Base-by-base conservation (phyloP, 2,329 filamentous ascomycete species). In the Ophiocordyceps polyrhachis-furcata region DNA sequence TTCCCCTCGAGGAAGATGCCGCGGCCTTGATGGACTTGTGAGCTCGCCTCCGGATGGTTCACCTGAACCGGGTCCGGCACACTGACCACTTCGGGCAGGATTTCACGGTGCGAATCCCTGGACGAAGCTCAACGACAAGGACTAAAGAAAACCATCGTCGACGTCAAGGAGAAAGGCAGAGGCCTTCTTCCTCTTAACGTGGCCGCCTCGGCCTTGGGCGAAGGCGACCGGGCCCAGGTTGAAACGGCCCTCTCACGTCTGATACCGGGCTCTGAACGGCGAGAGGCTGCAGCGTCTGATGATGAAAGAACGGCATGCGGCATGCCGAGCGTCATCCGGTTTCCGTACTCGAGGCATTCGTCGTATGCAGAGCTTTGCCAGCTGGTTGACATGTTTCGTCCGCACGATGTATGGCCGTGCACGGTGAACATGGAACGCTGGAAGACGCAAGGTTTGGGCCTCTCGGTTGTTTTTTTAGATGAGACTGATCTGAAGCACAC, bases 271-370 rank as follows among this genome's bases (percentile, higher is more conserved):
- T 17, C n/a, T 11, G n/a, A 13, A 15, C 8, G 8, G 6, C 14
- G 17, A 7, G 17, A 38, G 35, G 4, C 35, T 20, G n/a, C n/a
- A 43, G 44, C 6, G 51, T n/a, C 31, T 41, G 19, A 32, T 41
- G 19, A 32, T 13, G 9, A n/a, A 15, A 32, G 4, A 4, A 32
- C 15, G 31, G 15, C 13, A 11, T 19, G 40, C 28, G 50, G 2
- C 0, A 54, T 73, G 2, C 62, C 69, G 0, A 62, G 52, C 13
- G 54, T 55, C 0, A 73, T 79, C 3, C 63, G 57, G 0, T 95
- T 94, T 51, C 84, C 88, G 0, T 95, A 88, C 55, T 89, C 89
- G 0, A 74, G 89, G 1, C 89, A 96, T 59, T 93, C 89, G 0
- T 93, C 85, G 0, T 89, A 91, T 48, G 65, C 68, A 0, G 89